Base-by-base conservation (phyloP, 768 basidiomycete species). In the Hypholoma sublateritium region DNA sequence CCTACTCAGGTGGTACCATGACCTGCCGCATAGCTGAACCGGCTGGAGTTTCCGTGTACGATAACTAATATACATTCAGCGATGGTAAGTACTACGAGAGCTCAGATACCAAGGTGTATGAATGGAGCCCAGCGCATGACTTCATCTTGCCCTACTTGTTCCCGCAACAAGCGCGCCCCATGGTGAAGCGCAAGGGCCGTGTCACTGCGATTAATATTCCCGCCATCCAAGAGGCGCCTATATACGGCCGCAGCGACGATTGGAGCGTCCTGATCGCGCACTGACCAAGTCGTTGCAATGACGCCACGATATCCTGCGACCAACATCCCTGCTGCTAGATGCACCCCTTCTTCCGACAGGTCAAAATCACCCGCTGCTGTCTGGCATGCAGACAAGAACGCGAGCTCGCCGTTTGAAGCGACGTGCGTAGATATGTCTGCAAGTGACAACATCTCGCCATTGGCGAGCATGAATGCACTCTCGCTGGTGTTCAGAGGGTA, bases 341-440 rank as follows among this genome's bases (percentile, higher is more conserved):
- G 72, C 4, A 77, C 62, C 0, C 65, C 48, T 53, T 66, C 56
- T 5, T 69, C 68, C 14, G 67, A 53, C 14, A 59, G 57, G 4
- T 60, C 56, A n/a, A 65, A 55, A 17, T 65, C 62, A 2, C 75
- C 71, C 16, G 57, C 66, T 1, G 74, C 74, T 11, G 74, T 80
- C 55, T 79, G 67, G 55, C 79, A 80, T 1, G 78, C 77, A 9
- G 75, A 77, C 9, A 80, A 69, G 61, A 76, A 74, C 2, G 75
- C 79, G 22, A 80, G 61, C 24, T 65, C 58, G 32, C 66, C 62
- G 56, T 55, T 21, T 9, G 58, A 50, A 51, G 66, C 36, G 56
- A 58, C 32, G 8, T 61, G 50, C 64, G 21, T 52, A 50, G 60
- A 64, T 17, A 70, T 64, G n/a, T 53, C 50, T 49, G 67, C 46